Conservation (phyloP, 2,329 filamentous ascomycete genomes). For the Fusarium sp. region DNA sequence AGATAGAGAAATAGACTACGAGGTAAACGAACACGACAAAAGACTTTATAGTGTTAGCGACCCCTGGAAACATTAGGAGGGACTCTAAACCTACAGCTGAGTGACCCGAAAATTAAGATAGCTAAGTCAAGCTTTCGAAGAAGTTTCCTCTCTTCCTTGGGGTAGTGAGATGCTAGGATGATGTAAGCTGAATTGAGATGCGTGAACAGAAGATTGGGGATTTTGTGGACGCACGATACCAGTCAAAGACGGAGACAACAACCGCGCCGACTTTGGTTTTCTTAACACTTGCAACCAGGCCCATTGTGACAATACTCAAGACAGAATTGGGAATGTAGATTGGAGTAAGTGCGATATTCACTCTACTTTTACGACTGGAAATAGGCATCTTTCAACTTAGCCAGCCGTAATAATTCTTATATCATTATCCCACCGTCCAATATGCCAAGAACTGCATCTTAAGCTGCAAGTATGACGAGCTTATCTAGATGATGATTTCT, state of each 20-base stretch:
- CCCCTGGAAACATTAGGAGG: accelerated
- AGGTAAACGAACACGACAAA: not conserved
- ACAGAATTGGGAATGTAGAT: too few species aligned
- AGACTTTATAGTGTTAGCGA: not conserved
- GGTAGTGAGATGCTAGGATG: not conserved
- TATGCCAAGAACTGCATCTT: too few species aligned
- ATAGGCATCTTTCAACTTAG: not conserved
- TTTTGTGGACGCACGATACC: not conserved
- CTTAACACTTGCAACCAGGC: not conserved
- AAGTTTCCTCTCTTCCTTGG: constrained; percentile 3
- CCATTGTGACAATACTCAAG: not conserved
- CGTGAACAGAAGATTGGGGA: too few species aligned
- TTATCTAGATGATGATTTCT: not conserved
- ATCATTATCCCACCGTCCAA: accelerated
- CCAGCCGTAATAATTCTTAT: not conserved
- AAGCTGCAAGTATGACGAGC: not conserved
- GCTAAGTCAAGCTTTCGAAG: constrained; percentile 9
- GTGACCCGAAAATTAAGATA: not conserved
- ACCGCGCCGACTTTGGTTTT: not conserved
- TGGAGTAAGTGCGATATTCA: too few species aligned
- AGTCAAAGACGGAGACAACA: constrained; percentile 6
- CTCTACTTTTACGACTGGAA: too few species aligned
- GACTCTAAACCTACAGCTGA: not conserved
- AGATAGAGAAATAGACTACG: accelerated
- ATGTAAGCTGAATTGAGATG: accelerated